Percentiles rank a stretch among this genome's conserved stretches.
Evolutionary conservation across 2,329 filamentous ascomycete species (phyloP).

Genomic region (Botrytis squamosa): DNA sequence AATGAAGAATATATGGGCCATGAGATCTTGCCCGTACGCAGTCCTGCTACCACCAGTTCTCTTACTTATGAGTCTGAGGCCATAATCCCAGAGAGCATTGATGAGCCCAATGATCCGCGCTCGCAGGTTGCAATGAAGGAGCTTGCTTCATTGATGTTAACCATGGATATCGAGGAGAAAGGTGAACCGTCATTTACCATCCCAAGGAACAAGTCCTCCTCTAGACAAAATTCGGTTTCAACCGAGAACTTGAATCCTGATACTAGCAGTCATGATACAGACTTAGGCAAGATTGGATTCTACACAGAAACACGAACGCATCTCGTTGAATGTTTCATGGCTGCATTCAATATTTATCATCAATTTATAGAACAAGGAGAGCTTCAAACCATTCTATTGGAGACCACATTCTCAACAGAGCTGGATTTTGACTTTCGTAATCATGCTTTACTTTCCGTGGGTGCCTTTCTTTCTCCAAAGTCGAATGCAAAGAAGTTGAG

Average conservation of each 20-base stretch:
- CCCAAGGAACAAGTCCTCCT: constrained; percentile 5
- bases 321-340: neutral
- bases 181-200: constrained; percentile 6
- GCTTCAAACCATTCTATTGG: neutral
- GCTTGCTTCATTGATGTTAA: constrained; percentile 12
- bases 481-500: neutral
- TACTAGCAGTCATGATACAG: neutral
- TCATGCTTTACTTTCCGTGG: constrained; percentile 2
- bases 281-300: neutral
- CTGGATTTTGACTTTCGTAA: neutral
- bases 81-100: neutral
- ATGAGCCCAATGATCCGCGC: neutral
- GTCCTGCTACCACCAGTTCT: neutral
- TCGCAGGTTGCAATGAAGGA: constrained; percentile 2
- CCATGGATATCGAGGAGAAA: constrained; percentile 3
- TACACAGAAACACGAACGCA: neutral
- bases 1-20: neutral
- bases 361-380: constrained; percentile 11
- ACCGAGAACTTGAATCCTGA: neutral
- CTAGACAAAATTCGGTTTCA: neutral
- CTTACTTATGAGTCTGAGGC: neutral
- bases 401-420: neutral
- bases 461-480: neutral
- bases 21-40: neutral
- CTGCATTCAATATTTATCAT: constrained; percentile 9